Evolutionary conservation across 139 green algal genomes (phyloP).

Genomic region (Pycnococcus provasolii): DNA sequence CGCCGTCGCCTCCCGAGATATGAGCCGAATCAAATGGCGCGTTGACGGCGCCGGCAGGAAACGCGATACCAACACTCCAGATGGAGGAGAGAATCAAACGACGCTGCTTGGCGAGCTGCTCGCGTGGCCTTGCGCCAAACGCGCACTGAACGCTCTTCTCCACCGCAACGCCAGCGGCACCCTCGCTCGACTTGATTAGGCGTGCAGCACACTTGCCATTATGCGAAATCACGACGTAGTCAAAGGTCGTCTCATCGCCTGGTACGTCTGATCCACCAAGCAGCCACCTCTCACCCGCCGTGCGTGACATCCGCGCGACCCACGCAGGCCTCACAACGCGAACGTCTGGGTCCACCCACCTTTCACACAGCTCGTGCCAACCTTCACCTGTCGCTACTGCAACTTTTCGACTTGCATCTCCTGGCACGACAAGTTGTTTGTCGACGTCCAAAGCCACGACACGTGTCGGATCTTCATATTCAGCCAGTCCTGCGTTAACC

Average conservation of each 20-base stretch:
- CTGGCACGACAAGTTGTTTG: neutral
- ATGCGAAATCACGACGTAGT: constrained; percentile 66
- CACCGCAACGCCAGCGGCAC: constrained; percentile 23
- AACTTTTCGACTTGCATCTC: constrained; percentile 40
- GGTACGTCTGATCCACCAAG: constrained; percentile 7
- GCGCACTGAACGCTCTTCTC: constrained; percentile 5
- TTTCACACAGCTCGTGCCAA: constrained; percentile 23
- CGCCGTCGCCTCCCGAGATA: no score
- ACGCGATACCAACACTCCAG: constrained; percentile 41
- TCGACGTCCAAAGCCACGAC: no score
- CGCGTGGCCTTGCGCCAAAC: neutral
- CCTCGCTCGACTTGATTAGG: constrained; percentile 32
- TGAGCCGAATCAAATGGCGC: no score
- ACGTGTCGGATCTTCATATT: no score
- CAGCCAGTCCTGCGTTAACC: constrained; percentile 2
- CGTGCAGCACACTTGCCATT: constrained; percentile 69
- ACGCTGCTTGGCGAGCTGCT: constrained; percentile 8
- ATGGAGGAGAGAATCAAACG: constrained; percentile 33
- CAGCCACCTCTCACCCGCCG: neutral
- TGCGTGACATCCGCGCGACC: constrained; percentile 40
- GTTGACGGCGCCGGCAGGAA: no score
- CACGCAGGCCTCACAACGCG: constrained; percentile 43
- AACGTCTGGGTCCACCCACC: constrained; percentile 33
- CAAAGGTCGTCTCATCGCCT: constrained; percentile 34
- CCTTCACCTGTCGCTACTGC: constrained; percentile 35